Percentiles rank a stretch among this genome's conserved stretches.
Evolutionary conservation across 2,329 filamentous ascomycete species (phyloP).

Genomic region (Fusarium phyllophilum): DNA sequence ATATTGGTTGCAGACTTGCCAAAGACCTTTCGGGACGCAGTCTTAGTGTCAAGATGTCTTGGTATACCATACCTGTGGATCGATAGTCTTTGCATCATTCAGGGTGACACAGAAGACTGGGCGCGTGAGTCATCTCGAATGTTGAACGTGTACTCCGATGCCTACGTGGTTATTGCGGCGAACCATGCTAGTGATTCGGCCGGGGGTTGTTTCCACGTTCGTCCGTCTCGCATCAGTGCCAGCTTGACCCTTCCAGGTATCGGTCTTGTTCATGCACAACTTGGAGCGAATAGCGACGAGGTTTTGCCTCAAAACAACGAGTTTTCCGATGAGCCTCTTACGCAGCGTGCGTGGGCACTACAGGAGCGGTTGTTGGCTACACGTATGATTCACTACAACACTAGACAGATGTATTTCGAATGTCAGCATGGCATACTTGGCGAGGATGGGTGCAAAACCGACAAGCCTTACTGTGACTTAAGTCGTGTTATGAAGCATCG

Average conservation of each 20-base stretch:
- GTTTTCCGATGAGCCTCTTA: accelerated
- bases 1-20: not conserved
- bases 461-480: accelerated
- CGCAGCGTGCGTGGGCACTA: not conserved
- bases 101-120: not conserved
- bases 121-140: not conserved
- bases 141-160: not conserved
- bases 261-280: accelerated
- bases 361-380: not conserved
- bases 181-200: not conserved
- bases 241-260: accelerated
- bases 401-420: accelerated
- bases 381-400: not conserved
- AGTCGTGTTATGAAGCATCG: accelerated
- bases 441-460: accelerated
- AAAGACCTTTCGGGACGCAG: not conserved
- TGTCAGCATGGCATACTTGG: accelerated
- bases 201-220: accelerated
- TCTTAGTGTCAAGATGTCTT: accelerated
- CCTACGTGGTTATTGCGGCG: not conserved
- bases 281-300: not conserved
- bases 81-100: not conserved
- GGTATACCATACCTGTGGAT: not conserved
- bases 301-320: accelerated
- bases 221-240: accelerated